Evolutionary conservation across 2,329 filamentous ascomycete genomes (phyloP).

Genomic region (Pezicula carpinea): DNA sequence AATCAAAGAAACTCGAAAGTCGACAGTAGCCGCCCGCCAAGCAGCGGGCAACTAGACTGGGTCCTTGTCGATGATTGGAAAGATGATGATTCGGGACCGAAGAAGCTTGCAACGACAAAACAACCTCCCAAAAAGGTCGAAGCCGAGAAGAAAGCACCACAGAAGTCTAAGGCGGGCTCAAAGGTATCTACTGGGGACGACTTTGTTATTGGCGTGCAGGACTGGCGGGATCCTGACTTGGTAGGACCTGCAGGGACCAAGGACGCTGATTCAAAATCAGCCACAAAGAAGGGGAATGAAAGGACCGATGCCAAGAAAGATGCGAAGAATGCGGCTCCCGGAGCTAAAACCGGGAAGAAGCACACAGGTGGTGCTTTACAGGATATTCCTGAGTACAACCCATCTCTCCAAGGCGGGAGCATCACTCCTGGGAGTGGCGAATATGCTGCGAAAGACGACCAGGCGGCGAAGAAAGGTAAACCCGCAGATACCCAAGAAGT

Average conservation of each 20-base stretch:
- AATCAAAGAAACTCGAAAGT: conserved; percentile 27
- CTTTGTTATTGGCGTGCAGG: conserved; percentile 80
- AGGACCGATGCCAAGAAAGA: conserved; percentile 22
- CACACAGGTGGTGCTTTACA: conserved; percentile 21
- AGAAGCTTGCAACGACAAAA: conserved; percentile 36
- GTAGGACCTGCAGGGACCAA: conserved; percentile 35
- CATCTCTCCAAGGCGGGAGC: conserved; percentile 54
- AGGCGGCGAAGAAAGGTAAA: conserved; percentile 21
- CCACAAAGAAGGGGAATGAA: conserved; percentile 18
- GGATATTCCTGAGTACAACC: conserved; percentile 27
- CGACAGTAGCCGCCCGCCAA: conserved; percentile 62
- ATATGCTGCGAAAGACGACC: conserved; percentile 39
- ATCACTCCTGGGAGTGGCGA: conserved; percentile 71
- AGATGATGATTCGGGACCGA: conserved; percentile 39
- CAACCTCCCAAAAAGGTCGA: conserved; percentile 36
- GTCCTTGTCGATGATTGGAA: conserved; percentile 63
- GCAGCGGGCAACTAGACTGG: conserved; percentile 72
- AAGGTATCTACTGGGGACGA: conserved; percentile 44
- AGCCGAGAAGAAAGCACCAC: conserved; percentile 22
- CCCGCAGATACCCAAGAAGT: conserved; percentile 19
- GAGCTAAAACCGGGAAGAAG: conserved; percentile 21
- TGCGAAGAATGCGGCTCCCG: conserved; percentile 11
- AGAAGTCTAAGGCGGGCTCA: conserved; percentile 15
- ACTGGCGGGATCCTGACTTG: conserved; percentile 78
- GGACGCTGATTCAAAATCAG: conserved; percentile 18